Percentiles rank a stretch among this genome's conserved stretches.
Conservation (phyloP, 352 stramenopile genomes). For the Globisporangium cystogenes region DNA sequence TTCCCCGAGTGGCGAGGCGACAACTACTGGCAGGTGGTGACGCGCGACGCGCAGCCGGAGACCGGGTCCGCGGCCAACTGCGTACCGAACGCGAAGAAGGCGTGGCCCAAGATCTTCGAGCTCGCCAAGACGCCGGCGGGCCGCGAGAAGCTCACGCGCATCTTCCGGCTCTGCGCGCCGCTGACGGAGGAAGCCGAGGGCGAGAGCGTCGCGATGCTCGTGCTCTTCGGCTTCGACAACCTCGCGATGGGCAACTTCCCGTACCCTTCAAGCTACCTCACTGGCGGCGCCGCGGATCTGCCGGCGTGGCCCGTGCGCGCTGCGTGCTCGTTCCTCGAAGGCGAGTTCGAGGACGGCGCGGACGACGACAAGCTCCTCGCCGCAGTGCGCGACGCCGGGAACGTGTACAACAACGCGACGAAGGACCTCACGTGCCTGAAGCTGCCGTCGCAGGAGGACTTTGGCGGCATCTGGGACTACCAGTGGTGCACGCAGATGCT, state of each 20-base stretch:
- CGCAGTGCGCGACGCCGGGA: slow-evolving; percentile 56
- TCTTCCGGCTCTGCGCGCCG: slow-evolving; percentile 70
- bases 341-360: slow-evolving; percentile 26
- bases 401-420: slow-evolving; percentile 90
- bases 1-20: slow-evolving; percentile 55
- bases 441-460: slow-evolving; percentile 58
- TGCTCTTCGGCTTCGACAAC: slow-evolving; percentile 88
- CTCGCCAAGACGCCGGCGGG: slow-evolving; percentile 56
- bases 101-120: slow-evolving; percentile 74
- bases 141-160: slow-evolving; percentile 37
- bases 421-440: slow-evolving; percentile 67
- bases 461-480: slow-evolving; percentile 89
- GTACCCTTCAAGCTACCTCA: slow-evolving; percentile 93
- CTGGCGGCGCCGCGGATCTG: slow-evolving; percentile 59
- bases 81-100: slow-evolving; percentile 74
- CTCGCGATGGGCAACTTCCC: slow-evolving; percentile 96
- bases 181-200: slow-evolving; percentile 35
- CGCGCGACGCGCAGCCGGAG: slow-evolving; percentile 55
- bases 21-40: slow-evolving; percentile 85
- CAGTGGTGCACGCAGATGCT: slow-evolving; percentile 93
- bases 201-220: slow-evolving; percentile 62
- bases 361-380: slow-evolving; percentile 36
- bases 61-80: slow-evolving; percentile 74
- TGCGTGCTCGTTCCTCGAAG: slow-evolving; percentile 74
- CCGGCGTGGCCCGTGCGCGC: slow-evolving; percentile 91